A percentile compares a stretch with the other conserved stretches of the same genome.
phyloP scores from a whole-genome alignment of 2,329 filamentous ascomycete genomes.

The Aureobasidium sp. region DNA sequence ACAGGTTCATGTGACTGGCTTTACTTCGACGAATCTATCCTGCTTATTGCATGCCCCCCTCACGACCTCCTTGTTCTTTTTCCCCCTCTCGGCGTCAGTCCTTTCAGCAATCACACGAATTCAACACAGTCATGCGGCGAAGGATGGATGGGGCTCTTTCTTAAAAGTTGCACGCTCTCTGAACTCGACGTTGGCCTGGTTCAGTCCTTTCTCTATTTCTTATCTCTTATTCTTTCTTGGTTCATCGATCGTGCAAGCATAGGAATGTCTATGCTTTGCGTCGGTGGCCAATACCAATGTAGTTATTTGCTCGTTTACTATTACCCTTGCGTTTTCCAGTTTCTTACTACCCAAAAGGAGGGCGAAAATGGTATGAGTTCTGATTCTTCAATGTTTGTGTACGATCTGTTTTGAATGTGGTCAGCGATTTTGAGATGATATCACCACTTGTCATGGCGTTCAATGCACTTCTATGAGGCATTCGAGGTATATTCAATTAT shows the following conservation, averaged over 20 bases:
- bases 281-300: conserved; percentile 1
- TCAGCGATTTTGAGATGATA: background rate
- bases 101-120: conserved; percentile 12
- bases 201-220: conserved; percentile 12
- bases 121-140: conserved; percentile 15
- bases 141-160: conserved; percentile 14
- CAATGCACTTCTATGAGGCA: background rate
- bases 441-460: background rate
- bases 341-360: conserved; percentile 12
- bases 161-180: conserved; percentile 16
- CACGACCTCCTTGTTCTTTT: conserved; percentile 17
- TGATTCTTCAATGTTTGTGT: conserved; percentile 3
- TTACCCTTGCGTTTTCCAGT: conserved; percentile 11
- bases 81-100: conserved; percentile 16
- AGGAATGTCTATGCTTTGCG: conserved; percentile 4
- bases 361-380: conserved; percentile 14
- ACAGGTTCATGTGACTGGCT: conserved; percentile 22
- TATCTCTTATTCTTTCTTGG: conserved; percentile 2
- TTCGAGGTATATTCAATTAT: background rate
- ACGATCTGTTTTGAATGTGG: background rate
- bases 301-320: conserved; percentile 14
- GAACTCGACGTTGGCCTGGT: conserved; percentile 5
- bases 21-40: conserved; percentile 19
- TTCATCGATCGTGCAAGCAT: background rate
- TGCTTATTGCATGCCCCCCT: conserved; percentile 18